Evolutionary conservation across 768 basidiomycete species (phyloP).

Genomic region (Trametes coccinea): DNA sequence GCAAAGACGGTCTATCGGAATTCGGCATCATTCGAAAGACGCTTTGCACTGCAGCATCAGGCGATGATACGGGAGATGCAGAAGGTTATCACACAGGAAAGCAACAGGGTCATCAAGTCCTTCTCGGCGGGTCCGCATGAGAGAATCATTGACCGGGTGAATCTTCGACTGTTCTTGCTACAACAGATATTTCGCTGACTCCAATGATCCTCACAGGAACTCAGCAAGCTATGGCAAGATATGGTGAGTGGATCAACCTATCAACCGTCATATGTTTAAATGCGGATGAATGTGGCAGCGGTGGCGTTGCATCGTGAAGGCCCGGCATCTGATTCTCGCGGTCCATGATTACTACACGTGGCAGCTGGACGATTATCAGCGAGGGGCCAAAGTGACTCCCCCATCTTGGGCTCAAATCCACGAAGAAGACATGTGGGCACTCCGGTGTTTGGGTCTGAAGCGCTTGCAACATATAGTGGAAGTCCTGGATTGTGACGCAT

Average conservation of each 20-base stretch:
- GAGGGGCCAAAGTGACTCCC: neutral
- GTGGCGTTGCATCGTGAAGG: conserved; percentile 11
- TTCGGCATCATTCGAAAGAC: conserved; percentile 44
- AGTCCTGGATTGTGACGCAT: conserved; percentile 41
- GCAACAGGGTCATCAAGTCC: conserved; percentile 41
- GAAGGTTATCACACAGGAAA: conserved; percentile 32
- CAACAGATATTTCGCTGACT: neutral
- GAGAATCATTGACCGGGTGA: conserved; percentile 40
- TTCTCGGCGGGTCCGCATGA: conserved; percentile 46
- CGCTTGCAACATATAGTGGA: conserved; percentile 36
- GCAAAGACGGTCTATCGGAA: conserved; percentile 38
- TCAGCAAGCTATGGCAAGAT: conserved; percentile 50
- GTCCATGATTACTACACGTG: conserved; percentile 36
- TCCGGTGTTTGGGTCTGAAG: conserved; percentile 32
- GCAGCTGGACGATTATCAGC: neutral
- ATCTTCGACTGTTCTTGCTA: conserved; percentile 9
- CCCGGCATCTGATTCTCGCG: conserved; percentile 46
- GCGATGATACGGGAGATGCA: conserved; percentile 27
- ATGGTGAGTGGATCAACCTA: conserved; percentile 39
- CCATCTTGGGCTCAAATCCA: neutral
- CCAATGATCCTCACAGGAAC: conserved; percentile 35
- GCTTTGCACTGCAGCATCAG: conserved; percentile 45
- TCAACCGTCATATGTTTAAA: neutral
- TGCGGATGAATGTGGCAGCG: neutral
- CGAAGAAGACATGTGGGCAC: conserved; percentile 27